Conservation (phyloP, 768 basidiomycete species). For the Leccinum barrowsii region DNA sequence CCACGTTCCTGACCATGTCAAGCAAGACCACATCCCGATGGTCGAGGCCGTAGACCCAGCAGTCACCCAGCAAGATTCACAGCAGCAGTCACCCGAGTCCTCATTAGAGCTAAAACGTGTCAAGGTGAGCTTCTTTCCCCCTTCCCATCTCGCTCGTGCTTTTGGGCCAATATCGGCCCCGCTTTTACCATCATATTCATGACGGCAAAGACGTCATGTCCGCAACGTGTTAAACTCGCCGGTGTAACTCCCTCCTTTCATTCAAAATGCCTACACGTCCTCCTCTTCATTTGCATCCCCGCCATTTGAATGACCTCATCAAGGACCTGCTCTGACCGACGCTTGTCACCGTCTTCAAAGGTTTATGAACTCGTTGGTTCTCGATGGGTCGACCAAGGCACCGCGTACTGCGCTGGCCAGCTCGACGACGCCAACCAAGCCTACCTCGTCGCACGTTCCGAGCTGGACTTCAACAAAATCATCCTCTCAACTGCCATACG, state of each 20-base stretch:
- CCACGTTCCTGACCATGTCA: constrained; percentile 33
- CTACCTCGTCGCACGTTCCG: constrained; percentile 79
- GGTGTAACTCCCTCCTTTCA: constrained; percentile 11
- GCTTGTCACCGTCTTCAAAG: constrained; percentile 40
- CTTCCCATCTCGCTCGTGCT: constrained; percentile 16
- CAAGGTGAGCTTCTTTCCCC: constrained; percentile 51
- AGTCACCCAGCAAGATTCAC: constrained; percentile 49
- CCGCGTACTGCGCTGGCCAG: constrained; percentile 92
- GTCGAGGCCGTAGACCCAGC: constrained; percentile 37
- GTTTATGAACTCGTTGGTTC: constrained; percentile 93
- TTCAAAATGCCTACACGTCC: constrained; percentile 16
- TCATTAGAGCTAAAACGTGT: constrained; percentile 83
- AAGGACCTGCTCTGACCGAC: constrained; percentile 29
- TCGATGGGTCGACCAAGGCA: constrained; percentile 94
- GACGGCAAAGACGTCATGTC: constrained; percentile 18
- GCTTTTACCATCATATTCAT: constrained; percentile 21
- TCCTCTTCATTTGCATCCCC: constrained; percentile 19
- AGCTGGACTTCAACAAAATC: constrained; percentile 65
- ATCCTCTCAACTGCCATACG: constrained; percentile 80
- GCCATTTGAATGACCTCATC: constrained; percentile 32
- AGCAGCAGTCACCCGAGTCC: constrained; percentile 59
- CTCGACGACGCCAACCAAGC: constrained; percentile 76
- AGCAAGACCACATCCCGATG: constrained; percentile 31
- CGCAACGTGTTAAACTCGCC: constrained; percentile 24
- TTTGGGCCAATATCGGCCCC: constrained; percentile 12